Evolutionary conservation across 345 rosid genomes (phyloP).

Genomic region (Hibiscus trionum): DNA sequence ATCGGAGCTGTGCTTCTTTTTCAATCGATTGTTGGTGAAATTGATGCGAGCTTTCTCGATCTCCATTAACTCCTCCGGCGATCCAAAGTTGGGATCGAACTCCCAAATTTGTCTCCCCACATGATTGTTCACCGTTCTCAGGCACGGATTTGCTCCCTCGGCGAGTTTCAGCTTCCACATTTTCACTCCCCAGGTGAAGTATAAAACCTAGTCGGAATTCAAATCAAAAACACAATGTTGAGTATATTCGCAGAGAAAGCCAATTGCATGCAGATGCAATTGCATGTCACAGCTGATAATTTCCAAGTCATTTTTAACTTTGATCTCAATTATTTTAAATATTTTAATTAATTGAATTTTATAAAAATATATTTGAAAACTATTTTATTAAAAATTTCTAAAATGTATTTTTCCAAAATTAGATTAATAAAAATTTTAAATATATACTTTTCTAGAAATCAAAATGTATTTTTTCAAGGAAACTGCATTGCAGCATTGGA

Average conservation of each 20-base stretch:
- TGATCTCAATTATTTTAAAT: too few species aligned
- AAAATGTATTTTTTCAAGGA: too few species aligned
- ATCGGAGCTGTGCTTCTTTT: conserved; percentile 73
- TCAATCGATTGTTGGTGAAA: conserved; percentile 49
- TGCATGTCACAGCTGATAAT: too few species aligned
- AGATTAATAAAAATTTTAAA: too few species aligned
- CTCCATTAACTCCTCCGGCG: conserved; percentile 52
- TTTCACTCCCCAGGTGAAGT: background rate
- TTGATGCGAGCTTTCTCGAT: conserved; percentile 53
- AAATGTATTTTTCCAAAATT: too few species aligned
- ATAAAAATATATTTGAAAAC: too few species aligned
- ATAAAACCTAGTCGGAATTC: too few species aligned
- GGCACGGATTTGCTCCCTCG: conserved; percentile 74
- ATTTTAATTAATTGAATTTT: too few species aligned
- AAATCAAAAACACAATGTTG: background rate
- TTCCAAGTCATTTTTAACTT: too few species aligned
- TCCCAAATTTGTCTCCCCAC: conserved; percentile 85
- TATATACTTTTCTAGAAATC: too few species aligned
- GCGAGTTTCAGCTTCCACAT: conserved; percentile 94
- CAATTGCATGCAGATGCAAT: background rate
- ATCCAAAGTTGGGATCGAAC: conserved; percentile 60
- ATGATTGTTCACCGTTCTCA: conserved; percentile 55
- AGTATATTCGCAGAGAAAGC: background rate
- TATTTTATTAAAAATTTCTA: too few species aligned
- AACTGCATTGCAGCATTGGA: too few species aligned